These are phyloP conservation scores for Laburnicola sp. DNA, from an alignment of 2,329 filamentous ascomycete species.

Conservation along the genomic window DNA sequence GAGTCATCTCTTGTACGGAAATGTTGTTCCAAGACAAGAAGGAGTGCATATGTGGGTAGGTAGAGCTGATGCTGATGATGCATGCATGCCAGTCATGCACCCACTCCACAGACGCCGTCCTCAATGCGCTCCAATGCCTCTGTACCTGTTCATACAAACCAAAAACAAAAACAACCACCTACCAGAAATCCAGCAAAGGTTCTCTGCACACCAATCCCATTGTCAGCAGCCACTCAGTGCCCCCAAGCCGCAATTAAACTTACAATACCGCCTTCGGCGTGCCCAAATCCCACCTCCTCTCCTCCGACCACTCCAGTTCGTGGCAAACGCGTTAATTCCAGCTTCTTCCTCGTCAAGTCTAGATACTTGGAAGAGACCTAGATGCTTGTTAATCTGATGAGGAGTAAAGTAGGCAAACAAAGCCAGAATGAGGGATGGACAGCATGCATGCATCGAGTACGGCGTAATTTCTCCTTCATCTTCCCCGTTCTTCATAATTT, in stretches of 20 bases:
- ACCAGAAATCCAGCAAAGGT: constrained; percentile 66
- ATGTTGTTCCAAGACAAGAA: neutral
- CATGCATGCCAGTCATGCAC: too few relatives aligned
- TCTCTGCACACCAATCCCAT: constrained; percentile 44
- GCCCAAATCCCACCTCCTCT: constrained; percentile 56
- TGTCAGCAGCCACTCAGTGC: neutral
- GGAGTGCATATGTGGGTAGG: neutral
- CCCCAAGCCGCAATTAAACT: too few relatives aligned
- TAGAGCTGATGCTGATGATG: too few relatives aligned
- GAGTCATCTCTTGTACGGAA: too few relatives aligned
- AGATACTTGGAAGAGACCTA: constrained; percentile 70
- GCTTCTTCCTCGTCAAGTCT: constrained; percentile 67
- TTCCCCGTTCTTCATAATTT: constrained; percentile 1
- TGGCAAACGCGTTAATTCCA: constrained; percentile 67
- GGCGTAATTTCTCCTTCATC: constrained; percentile 25
- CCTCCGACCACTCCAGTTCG: constrained; percentile 55
- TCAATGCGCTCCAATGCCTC: too few relatives aligned
- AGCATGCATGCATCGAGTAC: constrained; percentile 42
- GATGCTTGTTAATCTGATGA: neutral
- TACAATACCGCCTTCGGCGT: constrained; percentile 61
- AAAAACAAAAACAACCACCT: constrained; percentile 27
- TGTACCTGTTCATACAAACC: neutral
- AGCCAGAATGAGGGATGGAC: too few relatives aligned
- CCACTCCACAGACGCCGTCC: too few relatives aligned
- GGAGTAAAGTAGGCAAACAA: too few relatives aligned